Percentiles rank a stretch among this genome's conserved stretches.
Evolutionary conservation across 371 early-diverging fungal genomes (phyloP).

Genomic region (Nematocida sp.): DNA sequence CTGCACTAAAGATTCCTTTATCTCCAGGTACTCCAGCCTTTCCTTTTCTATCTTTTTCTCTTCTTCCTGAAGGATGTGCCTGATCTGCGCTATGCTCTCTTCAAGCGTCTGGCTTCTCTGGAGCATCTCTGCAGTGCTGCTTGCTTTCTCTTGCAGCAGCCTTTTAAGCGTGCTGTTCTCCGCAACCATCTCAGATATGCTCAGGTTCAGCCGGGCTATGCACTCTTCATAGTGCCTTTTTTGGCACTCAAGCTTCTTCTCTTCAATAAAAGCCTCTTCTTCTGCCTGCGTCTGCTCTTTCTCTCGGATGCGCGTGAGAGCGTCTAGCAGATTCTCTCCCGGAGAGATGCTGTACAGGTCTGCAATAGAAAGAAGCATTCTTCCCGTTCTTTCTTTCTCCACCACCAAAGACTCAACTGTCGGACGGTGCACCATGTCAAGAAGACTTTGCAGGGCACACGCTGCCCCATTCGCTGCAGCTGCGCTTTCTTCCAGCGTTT

Average conservation of each 20-base stretch:
- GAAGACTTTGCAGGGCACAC: background rate
- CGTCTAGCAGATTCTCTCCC: constrained; percentile 8
- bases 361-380: background rate
- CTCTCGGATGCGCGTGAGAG: background rate
- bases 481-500: background rate
- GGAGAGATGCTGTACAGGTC: constrained; percentile 23
- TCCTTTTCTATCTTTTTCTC: constrained; percentile 7
- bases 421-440: background rate
- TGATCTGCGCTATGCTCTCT: constrained; percentile 28
- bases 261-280: constrained; percentile 2
- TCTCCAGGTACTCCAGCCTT: constrained; percentile 5
- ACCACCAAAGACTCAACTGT: constrained; percentile 23
- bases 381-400: constrained; percentile 6
- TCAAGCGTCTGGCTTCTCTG: constrained; percentile 25
- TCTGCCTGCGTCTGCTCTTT: constrained; percentile 7
- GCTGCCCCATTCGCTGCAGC: background rate
- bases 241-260: constrained; percentile 40
- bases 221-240: constrained; percentile 40
- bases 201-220: background rate
- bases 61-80: constrained; percentile 39
- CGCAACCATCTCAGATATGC: background rate
- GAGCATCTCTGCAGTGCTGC: background rate
- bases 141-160: constrained; percentile 18
- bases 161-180: background rate
- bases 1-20: constrained; percentile 24